Percentiles rank a stretch among this genome's conserved stretches.
These are phyloP conservation scores for Tieghemiomyces parasiticus DNA, from an alignment of 192 early-diverging fungal species.

Conservation along the genomic window DNA sequence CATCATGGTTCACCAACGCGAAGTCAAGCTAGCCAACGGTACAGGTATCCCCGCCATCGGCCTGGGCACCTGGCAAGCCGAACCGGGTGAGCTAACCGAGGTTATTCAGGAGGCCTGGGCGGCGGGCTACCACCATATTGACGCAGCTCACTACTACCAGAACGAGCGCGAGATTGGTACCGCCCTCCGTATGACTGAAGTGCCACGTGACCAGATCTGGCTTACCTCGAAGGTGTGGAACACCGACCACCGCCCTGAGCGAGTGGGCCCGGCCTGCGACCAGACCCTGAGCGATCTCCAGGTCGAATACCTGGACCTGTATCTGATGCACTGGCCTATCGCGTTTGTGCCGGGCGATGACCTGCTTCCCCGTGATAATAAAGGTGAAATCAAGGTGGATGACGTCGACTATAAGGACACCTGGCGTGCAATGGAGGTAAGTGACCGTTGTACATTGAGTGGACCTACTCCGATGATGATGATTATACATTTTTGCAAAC, in stretches of 20 bases:
- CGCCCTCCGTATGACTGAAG: conserved; percentile 10
- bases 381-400: conserved; percentile 18
- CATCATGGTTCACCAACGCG: not conserved
- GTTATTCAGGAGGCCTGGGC: conserved; percentile 17
- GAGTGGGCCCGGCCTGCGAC: conserved; percentile 41
- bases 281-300: conserved; percentile 42
- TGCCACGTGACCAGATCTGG: conserved; percentile 51
- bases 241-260: conserved; percentile 39
- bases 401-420: conserved; percentile 29
- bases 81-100: conserved; percentile 12
- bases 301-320: conserved; percentile 67
- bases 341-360: conserved; percentile 18
- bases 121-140: conserved; percentile 24
- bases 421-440: conserved; percentile 44
- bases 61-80: conserved; percentile 21
- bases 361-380: conserved; percentile 13
- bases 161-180: conserved; percentile 14
- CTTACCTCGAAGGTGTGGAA: conserved; percentile 66
- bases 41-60: conserved; percentile 14
- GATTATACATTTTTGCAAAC: too few relatives aligned
- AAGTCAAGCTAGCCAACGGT: not conserved
- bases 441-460: too few relatives aligned
- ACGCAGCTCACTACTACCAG: conserved; percentile 22
- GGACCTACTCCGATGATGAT: too few relatives aligned
- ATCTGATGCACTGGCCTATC: conserved; percentile 57